Percentiles rank a stretch among this genome's conserved stretches.
These are phyloP conservation scores for Ogataea trehalophila DNA, from an alignment of 805 yeast genomes.

Conservation along the genomic window DNA sequence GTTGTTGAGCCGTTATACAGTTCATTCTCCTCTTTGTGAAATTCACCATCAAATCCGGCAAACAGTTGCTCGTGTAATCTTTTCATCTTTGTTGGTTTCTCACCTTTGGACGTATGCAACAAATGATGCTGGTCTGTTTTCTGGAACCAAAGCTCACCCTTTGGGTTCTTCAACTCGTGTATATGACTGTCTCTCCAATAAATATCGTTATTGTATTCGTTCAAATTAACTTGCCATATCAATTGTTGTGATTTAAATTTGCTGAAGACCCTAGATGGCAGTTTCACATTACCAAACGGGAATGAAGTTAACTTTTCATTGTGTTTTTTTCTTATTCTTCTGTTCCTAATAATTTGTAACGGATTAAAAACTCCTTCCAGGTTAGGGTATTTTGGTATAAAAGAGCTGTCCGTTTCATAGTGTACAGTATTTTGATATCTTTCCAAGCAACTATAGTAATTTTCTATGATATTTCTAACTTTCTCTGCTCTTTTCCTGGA, in stretches of 20 bases:
- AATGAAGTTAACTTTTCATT: constrained; percentile 43
- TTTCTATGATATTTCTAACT: constrained; percentile 42
- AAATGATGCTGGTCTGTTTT: background rate
- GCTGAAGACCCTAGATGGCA: constrained; percentile 64
- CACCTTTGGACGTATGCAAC: constrained; percentile 1
- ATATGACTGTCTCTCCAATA: constrained; percentile 56
- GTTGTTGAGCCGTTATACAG: background rate
- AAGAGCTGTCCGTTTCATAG: constrained; percentile 15
- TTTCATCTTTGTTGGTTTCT: constrained; percentile 7
- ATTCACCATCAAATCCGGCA: constrained; percentile 26
- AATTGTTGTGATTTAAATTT: constrained; percentile 38
- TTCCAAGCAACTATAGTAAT: constrained; percentile 46
- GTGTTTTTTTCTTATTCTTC: constrained; percentile 51
- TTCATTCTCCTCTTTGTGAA: constrained; percentile 20
- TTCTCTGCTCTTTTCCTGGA: constrained; percentile 44
- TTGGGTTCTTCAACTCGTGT: constrained; percentile 41
- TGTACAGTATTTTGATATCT: constrained; percentile 31
- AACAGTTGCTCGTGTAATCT: constrained; percentile 23
- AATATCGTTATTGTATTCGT: constrained; percentile 53
- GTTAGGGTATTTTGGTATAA: constrained; percentile 33
- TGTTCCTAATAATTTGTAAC: constrained; percentile 71
- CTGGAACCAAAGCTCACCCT: constrained; percentile 52
- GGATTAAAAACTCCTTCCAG: constrained; percentile 77
- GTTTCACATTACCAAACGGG: constrained; percentile 45
- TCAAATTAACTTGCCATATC: constrained; percentile 61